Evolutionary conservation across 305 asterid genomes (phyloP).

Genomic region (Stenogyne calaminthoides): DNA sequence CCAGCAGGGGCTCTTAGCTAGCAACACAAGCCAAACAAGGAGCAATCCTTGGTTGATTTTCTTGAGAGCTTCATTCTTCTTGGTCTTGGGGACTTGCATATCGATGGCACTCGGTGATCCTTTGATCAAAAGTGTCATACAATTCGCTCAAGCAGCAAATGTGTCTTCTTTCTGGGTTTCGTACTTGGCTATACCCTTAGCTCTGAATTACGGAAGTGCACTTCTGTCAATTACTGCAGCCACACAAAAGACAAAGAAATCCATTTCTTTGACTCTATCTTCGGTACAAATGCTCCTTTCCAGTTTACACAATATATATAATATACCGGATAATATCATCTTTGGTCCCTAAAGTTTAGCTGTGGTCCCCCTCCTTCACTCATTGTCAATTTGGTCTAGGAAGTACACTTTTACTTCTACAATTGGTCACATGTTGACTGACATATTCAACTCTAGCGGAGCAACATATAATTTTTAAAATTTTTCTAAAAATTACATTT

Average conservation of each 20-base stretch:
- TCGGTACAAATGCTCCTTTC: constrained; percentile 35
- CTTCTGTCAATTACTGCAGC: constrained; percentile 44
- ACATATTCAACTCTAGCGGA: too few species aligned
- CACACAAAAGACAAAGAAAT: constrained; percentile 39
- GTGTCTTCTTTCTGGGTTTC: constrained; percentile 50
- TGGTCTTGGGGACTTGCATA: constrained; percentile 39
- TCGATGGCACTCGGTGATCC: constrained; percentile 39
- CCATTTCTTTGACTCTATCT: constrained; percentile 57
- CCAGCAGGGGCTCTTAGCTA: constrained; percentile 37
- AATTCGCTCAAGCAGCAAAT: constrained; percentile 42
- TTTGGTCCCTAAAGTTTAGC: too few species aligned
- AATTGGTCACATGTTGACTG: too few species aligned
- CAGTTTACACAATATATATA: background rate
- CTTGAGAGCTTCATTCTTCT: constrained; percentile 38
- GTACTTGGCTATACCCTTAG: constrained; percentile 52
- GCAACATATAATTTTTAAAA: too few species aligned
- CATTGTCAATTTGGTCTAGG: too few species aligned
- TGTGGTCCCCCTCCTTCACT: too few species aligned
- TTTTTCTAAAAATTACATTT: too few species aligned
- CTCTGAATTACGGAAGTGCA: constrained; percentile 43
- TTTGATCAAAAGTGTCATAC: constrained; percentile 34
- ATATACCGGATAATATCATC: background rate
- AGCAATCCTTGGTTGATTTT: constrained; percentile 34
- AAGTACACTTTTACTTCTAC: too few species aligned
- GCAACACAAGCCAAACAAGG: constrained; percentile 27